Conservation (phyloP, 2,329 filamentous ascomycete species). For the Fusarium albosuccineum region DNA sequence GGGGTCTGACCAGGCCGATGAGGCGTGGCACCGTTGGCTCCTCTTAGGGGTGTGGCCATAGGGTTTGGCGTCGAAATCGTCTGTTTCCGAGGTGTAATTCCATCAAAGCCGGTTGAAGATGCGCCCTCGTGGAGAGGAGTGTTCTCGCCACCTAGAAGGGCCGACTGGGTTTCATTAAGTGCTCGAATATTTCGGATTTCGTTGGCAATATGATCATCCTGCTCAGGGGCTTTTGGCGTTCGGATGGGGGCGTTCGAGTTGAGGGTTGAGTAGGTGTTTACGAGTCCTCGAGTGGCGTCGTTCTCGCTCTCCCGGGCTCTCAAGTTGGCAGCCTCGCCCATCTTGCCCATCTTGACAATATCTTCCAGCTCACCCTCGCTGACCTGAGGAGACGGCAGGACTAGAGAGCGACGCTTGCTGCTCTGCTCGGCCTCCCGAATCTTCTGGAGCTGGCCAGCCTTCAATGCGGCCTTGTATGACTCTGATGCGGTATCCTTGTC, state of each 20-base stretch:
- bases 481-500: conserved; percentile 85
- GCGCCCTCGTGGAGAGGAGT: conserved; percentile 86
- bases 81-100: conserved; percentile 83
- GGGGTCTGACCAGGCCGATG: conserved; percentile 82
- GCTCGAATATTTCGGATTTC: conserved; percentile 95
- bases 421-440: conserved; percentile 97
- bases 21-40: conserved; percentile 74
- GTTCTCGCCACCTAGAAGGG: conserved; percentile 92
- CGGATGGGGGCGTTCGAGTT: conserved; percentile 88
- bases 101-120: conserved; percentile 88
- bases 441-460: conserved; percentile 93
- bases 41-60: conserved; percentile 87
- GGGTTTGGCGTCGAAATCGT: conserved; percentile 93
- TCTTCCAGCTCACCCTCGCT: conserved; percentile 94
- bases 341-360: conserved; percentile 98
- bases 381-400: conserved; percentile 89
- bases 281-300: conserved; percentile 84
- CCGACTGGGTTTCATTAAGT: conserved; percentile 93
- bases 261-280: conserved; percentile 87
- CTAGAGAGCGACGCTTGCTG: conserved; percentile 88
- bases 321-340: conserved; percentile 85
- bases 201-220: conserved; percentile 96
- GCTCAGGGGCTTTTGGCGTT: conserved; percentile 89
- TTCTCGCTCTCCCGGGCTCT: conserved; percentile 85
- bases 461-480: conserved; percentile 87